phyloP scores from a whole-genome alignment of 2,329 filamentous ascomycete genomes.

The Scytalidium lignicola region DNA sequence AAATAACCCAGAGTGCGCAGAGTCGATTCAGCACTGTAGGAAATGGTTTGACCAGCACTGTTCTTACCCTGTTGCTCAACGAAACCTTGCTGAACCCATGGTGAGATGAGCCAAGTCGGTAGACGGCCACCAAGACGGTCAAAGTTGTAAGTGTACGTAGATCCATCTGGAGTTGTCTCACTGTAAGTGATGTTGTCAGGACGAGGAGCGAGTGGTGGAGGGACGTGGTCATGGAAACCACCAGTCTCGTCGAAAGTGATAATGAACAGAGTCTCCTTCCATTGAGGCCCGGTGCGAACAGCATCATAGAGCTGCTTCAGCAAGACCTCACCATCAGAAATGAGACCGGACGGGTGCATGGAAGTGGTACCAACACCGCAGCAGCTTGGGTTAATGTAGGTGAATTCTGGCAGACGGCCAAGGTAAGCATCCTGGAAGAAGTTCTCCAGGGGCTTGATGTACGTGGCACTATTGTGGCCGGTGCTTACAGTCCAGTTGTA shows the following conservation, averaged over 20 bases:
- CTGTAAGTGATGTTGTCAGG: constrained; percentile 31
- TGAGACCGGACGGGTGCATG: constrained; percentile 30
- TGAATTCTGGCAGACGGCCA: constrained; percentile 29
- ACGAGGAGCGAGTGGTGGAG: constrained; percentile 26
- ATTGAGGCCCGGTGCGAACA: constrained; percentile 29
- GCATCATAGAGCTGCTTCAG: constrained; percentile 33
- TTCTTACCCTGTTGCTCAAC: constrained; percentile 31
- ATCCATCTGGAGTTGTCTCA: constrained; percentile 30
- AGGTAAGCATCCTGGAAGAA: constrained; percentile 31
- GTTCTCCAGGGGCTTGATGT: constrained; percentile 26
- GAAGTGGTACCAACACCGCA: constrained; percentile 31
- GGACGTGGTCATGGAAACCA: constrained; percentile 33
- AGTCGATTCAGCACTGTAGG: constrained; percentile 35
- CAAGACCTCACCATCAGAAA: constrained; percentile 31
- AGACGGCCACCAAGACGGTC: constrained; percentile 38
- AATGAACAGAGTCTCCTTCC: constrained; percentile 31
- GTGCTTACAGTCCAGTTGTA: constrained; percentile 30
- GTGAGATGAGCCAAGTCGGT: constrained; percentile 37
- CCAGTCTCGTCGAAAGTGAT: constrained; percentile 32
- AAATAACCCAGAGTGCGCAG: constrained; percentile 36
- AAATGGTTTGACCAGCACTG: constrained; percentile 21
- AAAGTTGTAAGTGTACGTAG: constrained; percentile 33
- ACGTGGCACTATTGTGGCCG: constrained; percentile 17
- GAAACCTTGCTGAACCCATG: constrained; percentile 35
- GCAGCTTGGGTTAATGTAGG: constrained; percentile 34